Evolutionary conservation across 805 yeast genomes (phyloP).

Genomic region (Kodamaea kakaduensis): DNA sequence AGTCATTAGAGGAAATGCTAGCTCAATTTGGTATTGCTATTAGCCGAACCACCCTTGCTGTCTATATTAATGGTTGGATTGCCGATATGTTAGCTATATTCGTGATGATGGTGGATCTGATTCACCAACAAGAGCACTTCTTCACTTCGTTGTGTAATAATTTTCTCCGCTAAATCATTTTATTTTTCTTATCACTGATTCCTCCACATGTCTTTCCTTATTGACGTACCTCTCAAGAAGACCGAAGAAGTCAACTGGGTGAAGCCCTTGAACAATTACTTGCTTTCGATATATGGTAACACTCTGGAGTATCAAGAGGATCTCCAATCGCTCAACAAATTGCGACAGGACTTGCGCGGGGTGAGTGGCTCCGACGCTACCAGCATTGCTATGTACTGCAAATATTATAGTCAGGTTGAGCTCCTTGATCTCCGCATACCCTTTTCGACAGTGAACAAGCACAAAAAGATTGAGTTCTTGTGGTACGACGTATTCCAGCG

Average conservation of each 20-base stretch:
- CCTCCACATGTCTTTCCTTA: conserved; percentile 5
- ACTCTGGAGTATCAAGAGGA: conserved; percentile 57
- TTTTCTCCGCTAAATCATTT: neutral
- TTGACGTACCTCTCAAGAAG: conserved; percentile 29
- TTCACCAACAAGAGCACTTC: neutral
- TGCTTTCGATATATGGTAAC: conserved; percentile 60
- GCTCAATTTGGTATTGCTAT: no score
- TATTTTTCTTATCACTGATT: conserved; percentile 2
- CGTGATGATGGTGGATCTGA: neutral
- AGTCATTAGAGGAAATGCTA: no score
- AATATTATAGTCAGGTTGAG: conserved; percentile 79
- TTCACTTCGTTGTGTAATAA: conserved; percentile 1
- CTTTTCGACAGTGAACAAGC: conserved; percentile 44
- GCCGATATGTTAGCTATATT: no score
- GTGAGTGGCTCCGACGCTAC: conserved; percentile 33
- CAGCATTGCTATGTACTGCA: conserved; percentile 54
- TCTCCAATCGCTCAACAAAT: conserved; percentile 47
- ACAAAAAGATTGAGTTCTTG: conserved; percentile 52
- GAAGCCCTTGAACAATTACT: conserved; percentile 53
- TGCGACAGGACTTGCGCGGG: conserved; percentile 58
- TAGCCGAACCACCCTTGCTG: no score
- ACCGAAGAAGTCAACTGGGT: conserved; percentile 66
- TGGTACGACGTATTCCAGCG: conserved; percentile 75
- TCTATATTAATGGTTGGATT: no score
- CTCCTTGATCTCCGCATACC: conserved; percentile 76